phyloP scores from a whole-genome alignment of 345 rosid genomes.

The Gossypium turneri region DNA sequence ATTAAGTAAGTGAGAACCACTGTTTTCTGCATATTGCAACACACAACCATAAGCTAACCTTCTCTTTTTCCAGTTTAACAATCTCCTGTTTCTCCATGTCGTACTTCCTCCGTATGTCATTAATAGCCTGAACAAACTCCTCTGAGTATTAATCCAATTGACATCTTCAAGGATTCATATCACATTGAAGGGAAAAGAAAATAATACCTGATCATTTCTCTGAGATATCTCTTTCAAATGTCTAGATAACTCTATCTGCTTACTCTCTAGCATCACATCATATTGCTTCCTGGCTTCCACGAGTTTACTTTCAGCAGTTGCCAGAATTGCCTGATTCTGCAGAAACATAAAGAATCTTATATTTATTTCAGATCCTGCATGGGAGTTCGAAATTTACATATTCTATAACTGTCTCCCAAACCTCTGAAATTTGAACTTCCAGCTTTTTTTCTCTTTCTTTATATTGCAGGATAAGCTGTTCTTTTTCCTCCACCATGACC shows the following conservation, averaged over 20 bases:
- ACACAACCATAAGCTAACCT: constrained; percentile 40
- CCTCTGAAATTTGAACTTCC: constrained; percentile 64
- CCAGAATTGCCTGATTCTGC: constrained; percentile 63
- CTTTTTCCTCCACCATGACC: constrained; percentile 57
- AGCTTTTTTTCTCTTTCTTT: constrained; percentile 54
- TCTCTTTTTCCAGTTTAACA: constrained; percentile 51
- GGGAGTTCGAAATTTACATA: constrained; percentile 8
- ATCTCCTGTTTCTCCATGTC: constrained; percentile 78
- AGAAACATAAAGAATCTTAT: constrained; percentile 19
- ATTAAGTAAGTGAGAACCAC: constrained; percentile 22
- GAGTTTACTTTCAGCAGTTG: constrained; percentile 64
- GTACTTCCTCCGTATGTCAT: constrained; percentile 74
- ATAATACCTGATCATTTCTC: constrained; percentile 77
- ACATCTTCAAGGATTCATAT: constrained; percentile 12
- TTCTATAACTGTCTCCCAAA: constrained; percentile 19
- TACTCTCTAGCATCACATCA: constrained; percentile 75
- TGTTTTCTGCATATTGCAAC: constrained; percentile 5
- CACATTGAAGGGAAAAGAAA: constrained; percentile 23
- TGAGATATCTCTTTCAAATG: constrained; percentile 90
- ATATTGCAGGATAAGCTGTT: constrained; percentile 46
- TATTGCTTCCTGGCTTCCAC: constrained; percentile 64
- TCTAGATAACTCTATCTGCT: constrained; percentile 74
- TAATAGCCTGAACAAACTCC: constrained; percentile 61
- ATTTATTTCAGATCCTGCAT: constrained; percentile 9
- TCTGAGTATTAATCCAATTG: constrained; percentile 14